phyloP scores from a whole-genome alignment of 495 filamentous ascomycete species.

The Recurvomyces mirabilis region DNA sequence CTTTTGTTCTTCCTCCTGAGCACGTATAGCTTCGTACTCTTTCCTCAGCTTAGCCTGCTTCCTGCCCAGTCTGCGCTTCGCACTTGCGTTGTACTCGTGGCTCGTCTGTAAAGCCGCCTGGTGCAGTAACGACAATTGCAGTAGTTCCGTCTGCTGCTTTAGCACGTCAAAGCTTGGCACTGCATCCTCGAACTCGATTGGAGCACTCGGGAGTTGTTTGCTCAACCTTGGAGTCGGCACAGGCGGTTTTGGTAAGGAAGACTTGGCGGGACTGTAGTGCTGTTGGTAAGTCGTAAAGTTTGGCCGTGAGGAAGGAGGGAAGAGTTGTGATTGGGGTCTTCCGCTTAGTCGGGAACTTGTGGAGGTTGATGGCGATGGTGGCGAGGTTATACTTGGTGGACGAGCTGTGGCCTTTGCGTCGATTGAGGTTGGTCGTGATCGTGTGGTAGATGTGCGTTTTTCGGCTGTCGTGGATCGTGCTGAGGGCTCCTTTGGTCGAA shows the following conservation, averaged over 20 bases:
- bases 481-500: slow-evolving; percentile 2
- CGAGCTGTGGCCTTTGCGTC: not conserved
- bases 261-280: slow-evolving; percentile 21
- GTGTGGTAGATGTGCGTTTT: slow-evolving; percentile 5
- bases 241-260: slow-evolving; percentile 17
- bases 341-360: slow-evolving; percentile 2
- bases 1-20: slow-evolving; percentile 6
- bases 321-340: slow-evolving; percentile 3
- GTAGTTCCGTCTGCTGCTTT: slow-evolving; percentile 17
- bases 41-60: slow-evolving; percentile 11
- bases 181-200: not conserved
- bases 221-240: slow-evolving; percentile 6
- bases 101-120: slow-evolving; percentile 5
- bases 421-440: slow-evolving; percentile 5
- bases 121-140: slow-evolving; percentile 18
- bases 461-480: slow-evolving; percentile 2
- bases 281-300: slow-evolving; percentile 20
- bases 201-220: not conserved
- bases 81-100: slow-evolving; percentile 13
- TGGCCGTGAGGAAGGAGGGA: slow-evolving; percentile 5
- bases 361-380: slow-evolving; percentile 4
- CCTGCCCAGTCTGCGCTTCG: slow-evolving; percentile 14
- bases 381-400: slow-evolving; percentile 2
- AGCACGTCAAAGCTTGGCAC: slow-evolving; percentile 2
- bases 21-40: slow-evolving; percentile 8